Evolutionary conservation across 2,329 filamentous ascomycete genomes (phyloP), one percentile per base, ranked within the genome.

Genomic region (Ophiocordyceps sinensis): DNA sequence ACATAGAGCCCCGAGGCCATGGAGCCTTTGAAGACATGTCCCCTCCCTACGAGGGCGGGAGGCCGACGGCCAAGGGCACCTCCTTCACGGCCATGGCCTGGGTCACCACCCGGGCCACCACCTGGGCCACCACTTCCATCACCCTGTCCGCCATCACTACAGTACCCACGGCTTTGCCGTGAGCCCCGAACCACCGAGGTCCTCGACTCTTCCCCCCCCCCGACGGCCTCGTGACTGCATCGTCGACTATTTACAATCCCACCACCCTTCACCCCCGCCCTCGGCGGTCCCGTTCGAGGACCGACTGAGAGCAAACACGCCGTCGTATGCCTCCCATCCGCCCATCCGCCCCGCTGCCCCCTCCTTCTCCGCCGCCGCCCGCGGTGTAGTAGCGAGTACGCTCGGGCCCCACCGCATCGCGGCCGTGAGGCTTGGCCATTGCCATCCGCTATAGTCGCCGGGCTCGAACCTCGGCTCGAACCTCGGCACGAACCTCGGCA

Each of bases 181-280:
- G 43, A 48, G 51, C n/a, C 45, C 52, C 50, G 36, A 48, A 50
- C 35, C 55, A 51, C 14, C 52, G 60, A 37, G 39, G 44, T 28
- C 41, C 49, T 21, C 52, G 50, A 38, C 44, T 54, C 15, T 37
- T 37, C 6, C 56, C 55, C 38, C 47, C 55, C 29, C 51, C 54
- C 4, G 45, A 50, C 17, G 47, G 45, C 35, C 41, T 56, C 30
- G 42, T 52, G 36, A 45, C 47, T 13, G 51, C 46, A 38, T 38
- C 36, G n/a, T 48, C 48, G 17, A 48, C 42, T 26, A 42, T 30
- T 37, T 40, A 23, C 43, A 39, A 23, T 37, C 41, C 14, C 38
- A 42, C 38, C 43, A 28, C 26, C 44, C 41, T 38, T 44, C 42
- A 43, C 37, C 40, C 41, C 34, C 45, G 45, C 38, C 37, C 35